A percentile compares a stretch with the other conserved stretches of the same genome.
phyloP scores from a whole-genome alignment of 169 alveolate genomes.

The Plasmodium sp. region DNA sequence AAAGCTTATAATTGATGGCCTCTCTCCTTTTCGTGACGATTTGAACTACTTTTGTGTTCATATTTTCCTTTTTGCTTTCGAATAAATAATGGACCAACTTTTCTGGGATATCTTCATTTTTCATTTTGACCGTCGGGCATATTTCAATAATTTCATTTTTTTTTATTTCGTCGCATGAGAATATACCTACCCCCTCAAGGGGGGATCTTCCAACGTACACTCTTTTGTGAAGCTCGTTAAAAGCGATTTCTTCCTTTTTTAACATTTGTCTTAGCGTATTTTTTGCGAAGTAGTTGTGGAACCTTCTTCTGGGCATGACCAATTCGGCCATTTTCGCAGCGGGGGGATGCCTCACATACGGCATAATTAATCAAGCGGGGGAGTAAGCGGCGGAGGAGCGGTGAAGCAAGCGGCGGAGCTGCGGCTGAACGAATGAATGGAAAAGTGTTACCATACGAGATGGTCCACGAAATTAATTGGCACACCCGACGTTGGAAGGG shows the following conservation, averaged over 20 bases:
- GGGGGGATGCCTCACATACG: background rate
- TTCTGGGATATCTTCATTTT: conserved; percentile 46
- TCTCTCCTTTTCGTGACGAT: background rate
- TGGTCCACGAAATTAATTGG: background rate
- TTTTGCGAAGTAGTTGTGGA: conserved; percentile 57
- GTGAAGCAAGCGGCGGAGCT: background rate
- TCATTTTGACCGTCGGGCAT: conserved; percentile 40
- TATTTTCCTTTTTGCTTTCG: conserved; percentile 5
- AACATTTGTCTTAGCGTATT: conserved; percentile 1
- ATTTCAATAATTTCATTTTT: conserved; percentile 61
- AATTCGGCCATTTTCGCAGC: background rate
- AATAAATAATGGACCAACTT: conserved; percentile 32
- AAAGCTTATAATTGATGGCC: conserved; percentile 11
- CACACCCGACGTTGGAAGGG: background rate
- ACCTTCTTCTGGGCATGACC: conserved; percentile 5
- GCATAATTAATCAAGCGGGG: background rate
- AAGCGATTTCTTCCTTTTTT: conserved; percentile 23
- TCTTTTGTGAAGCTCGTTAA: conserved; percentile 29
- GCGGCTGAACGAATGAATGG: background rate
- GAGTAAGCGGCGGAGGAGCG: background rate
- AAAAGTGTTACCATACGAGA: background rate
- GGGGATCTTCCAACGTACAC: conserved; percentile 31
- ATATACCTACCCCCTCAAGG: conserved; percentile 29
- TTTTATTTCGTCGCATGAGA: conserved; percentile 11
- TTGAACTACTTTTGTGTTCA: conserved; percentile 12